Conservation (phyloP, 2,329 filamentous ascomycete genomes). For the Pestalotiopsis sp. region DNA sequence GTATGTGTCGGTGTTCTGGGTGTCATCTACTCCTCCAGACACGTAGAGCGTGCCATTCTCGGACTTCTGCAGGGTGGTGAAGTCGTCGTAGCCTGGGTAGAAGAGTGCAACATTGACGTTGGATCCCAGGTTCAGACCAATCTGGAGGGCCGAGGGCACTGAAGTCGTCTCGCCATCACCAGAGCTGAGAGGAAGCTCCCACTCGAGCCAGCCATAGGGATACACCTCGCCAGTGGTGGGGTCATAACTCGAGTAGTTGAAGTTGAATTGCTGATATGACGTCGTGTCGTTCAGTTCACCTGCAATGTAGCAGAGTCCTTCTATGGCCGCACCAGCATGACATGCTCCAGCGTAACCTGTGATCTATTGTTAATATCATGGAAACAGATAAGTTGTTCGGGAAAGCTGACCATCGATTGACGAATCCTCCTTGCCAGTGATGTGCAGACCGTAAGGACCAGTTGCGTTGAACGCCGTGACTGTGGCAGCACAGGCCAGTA, state of each 20-base stretch:
- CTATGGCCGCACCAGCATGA: conserved; percentile 23
- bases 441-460: conserved; percentile 21
- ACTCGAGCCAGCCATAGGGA: conserved; percentile 22
- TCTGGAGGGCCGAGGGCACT: conserved; percentile 15
- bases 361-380: neutral
- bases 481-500: conserved; percentile 16
- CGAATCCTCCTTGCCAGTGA: conserved; percentile 22
- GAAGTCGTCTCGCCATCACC: conserved; percentile 4
- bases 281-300: conserved; percentile 12
- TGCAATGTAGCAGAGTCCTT: conserved; percentile 24
- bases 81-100: conserved; percentile 16
- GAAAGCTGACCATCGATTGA: conserved; percentile 22
- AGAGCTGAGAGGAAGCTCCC: conserved; percentile 16
- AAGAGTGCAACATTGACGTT: conserved; percentile 24
- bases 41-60: conserved; percentile 23
- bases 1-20: conserved; percentile 17
- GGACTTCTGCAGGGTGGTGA: conserved; percentile 15
- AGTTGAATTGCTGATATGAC: conserved; percentile 22
- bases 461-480: conserved; percentile 20
- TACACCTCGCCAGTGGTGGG: conserved; percentile 17
- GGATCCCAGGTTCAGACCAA: conserved; percentile 18
- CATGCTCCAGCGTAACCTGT: conserved; percentile 24
- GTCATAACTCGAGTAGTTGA: conserved; percentile 21
- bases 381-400: neutral
- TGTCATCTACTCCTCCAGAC: conserved; percentile 22